Base-by-base conservation (phyloP, 129 eudicot species). In the Tanacetum coccineum region DNA sequence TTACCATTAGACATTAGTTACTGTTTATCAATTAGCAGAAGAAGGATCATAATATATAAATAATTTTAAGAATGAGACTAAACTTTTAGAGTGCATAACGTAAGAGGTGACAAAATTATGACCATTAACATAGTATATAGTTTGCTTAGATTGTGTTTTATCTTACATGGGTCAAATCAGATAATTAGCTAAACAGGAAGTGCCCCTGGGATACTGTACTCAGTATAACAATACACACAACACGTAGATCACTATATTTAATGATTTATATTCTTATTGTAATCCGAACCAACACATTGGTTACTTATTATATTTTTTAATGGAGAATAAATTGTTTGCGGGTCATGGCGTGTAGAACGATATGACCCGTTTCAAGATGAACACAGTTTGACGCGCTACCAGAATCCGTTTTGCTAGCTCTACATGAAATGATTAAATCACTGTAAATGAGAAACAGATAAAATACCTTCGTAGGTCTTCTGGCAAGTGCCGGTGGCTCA, bases 401-500 rank as follows among this genome's bases (percentile, higher is more conserved):
- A 13, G 8, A 12, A 7, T 36, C 40, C 17, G 6, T 30, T 59
- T 46, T 70, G 14, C 39, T 19, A 59, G 18, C 25, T 17, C 19
- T 49, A 36, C 12, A 40, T 49, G 61, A 19, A 52, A 17, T 52
- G 30, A 22, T 22, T 25, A 25, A 36, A 51, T 14, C 13, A 54
- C 25, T 11, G 21, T 36, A 3, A 6, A 50, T 3, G 21, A 54
- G 17, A 21, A 50, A 62, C 21, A 36, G 12, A 63, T 19, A 9
- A 70, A 54, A 26, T 69, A 90, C 98, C 85, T 83, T 70, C 81
- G 78, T 54, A 92, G 73, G 6, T 80, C 76, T 66, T 64, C 84
- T 7, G 95, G 95, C 86, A 92, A 77, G 50, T 81, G 95, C 15
- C 95, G 82, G 59, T 92, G 98, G 50, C 91, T 84, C 96, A 92